phyloP scores from a whole-genome alignment of 768 basidiomycete genomes.

The Boletus vinaceobasis region DNA sequence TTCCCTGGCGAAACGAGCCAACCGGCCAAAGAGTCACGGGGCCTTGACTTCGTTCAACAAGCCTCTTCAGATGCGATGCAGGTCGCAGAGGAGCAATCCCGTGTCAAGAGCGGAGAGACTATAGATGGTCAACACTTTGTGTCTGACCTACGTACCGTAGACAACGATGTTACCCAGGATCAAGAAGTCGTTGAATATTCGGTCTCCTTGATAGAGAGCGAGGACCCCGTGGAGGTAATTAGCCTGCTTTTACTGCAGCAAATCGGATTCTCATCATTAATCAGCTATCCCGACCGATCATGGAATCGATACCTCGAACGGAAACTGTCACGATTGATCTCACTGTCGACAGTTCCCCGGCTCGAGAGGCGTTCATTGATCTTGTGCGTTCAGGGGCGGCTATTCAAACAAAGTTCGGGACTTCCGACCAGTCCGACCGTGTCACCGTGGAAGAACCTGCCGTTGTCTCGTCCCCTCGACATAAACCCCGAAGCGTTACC shows the following conservation, averaged over 20 bases:
- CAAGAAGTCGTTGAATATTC: conserved; percentile 1
- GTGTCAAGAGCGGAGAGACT: not conserved
- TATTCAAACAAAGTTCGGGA: not conserved
- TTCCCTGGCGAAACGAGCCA: not conserved
- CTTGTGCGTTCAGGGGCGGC: not conserved
- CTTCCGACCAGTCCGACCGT: not conserved
- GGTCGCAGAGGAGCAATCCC: not conserved
- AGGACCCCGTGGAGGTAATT: conserved; percentile 10
- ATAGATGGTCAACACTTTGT: not conserved
- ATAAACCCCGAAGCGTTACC: conserved; percentile 23
- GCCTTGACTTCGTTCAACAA: conserved; percentile 15
- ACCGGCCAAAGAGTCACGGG: conserved; percentile 30
- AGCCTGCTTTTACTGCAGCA: not conserved
- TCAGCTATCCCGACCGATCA: conserved; percentile 8
- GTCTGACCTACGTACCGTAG: not conserved
- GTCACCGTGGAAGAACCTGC: not conserved
- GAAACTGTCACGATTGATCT: conserved; percentile 43
- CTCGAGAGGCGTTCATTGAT: not conserved
- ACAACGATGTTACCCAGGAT: not conserved
- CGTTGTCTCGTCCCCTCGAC: conserved; percentile 1
- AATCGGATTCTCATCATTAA: conserved; percentile 1
- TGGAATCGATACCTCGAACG: conserved; percentile 16
- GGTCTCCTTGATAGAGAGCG: not conserved
- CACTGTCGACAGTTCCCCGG: conserved; percentile 33
- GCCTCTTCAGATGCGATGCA: not conserved